Conservation (phyloP, 208 protist species). For the Leptomonas seymouri region DNA sequence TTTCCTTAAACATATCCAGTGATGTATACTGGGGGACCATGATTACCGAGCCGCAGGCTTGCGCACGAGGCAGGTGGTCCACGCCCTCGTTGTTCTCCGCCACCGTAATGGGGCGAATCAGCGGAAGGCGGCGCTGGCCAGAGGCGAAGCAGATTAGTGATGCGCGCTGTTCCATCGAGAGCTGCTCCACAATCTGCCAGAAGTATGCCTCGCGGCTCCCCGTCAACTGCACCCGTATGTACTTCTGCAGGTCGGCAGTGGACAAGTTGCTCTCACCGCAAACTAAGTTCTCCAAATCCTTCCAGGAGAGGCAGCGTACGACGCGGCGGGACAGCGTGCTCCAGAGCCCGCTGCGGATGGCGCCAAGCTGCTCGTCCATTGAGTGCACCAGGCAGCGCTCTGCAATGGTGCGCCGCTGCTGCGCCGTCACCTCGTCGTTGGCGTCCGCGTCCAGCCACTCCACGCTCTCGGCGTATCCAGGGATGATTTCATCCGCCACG, state of each 20-base stretch:
- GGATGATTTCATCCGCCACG: slow-evolving; percentile 86
- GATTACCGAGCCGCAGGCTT: slow-evolving; percentile 90
- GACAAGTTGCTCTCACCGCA: slow-evolving; percentile 80
- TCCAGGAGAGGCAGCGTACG: slow-evolving; percentile 87
- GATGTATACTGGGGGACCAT: slow-evolving; percentile 83
- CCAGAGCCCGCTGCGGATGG: slow-evolving; percentile 84
- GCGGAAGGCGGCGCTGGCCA: slow-evolving; percentile 82
- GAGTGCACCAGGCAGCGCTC: slow-evolving; percentile 87
- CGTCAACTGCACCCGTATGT: slow-evolving; percentile 64
- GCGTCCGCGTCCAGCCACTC: slow-evolving; percentile 41
- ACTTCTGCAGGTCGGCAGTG: slow-evolving; percentile 63
- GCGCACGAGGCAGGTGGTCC: slow-evolving; percentile 84
- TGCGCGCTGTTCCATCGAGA: slow-evolving; percentile 78
- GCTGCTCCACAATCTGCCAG: slow-evolving; percentile 86
- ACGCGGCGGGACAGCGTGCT: slow-evolving; percentile 77
- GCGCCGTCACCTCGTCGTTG: slow-evolving; percentile 29
- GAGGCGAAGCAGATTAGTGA: slow-evolving; percentile 89
- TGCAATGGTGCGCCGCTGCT: slow-evolving; percentile 60
- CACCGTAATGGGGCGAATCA: slow-evolving; percentile 76
- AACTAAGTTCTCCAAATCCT: slow-evolving; percentile 79
- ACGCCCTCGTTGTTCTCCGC: slow-evolving; percentile 78
- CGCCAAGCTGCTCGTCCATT: slow-evolving; percentile 86
- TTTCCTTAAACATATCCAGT: slow-evolving; percentile 77
- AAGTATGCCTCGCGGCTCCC: slow-evolving; percentile 65
- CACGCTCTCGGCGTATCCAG: slow-evolving; percentile 62